Evolutionary conservation across 371 early-diverging fungal species (phyloP), one percentile per base, ranked within the genome.

Genomic region (Circinella minor): DNA sequence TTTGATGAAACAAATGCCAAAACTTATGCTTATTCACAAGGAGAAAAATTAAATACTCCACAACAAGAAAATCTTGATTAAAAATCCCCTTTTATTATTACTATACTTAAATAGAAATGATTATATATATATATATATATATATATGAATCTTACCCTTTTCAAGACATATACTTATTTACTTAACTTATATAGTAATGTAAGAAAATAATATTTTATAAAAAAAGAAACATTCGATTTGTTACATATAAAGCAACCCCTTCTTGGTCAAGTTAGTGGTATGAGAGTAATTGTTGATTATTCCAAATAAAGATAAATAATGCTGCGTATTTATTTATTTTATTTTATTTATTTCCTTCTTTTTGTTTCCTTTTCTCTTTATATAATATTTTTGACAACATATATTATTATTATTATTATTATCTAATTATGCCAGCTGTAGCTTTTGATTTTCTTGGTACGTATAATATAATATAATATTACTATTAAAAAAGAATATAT

Each of bases 391-490:
- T 51, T 4, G 9, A 4, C 9, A 55, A 27, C 17, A 27, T 48
- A 7, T 65, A 27, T n/a, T 27, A 14, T 36, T n/a, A n/a, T n/a
- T n/a, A n/a, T n/a, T n/a, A n/a, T n/a, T n/a, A n/a, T 13, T 8
- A 36, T 17, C 37, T 51, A 20, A 82, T 27, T 27, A 27, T 82
- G 82, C 80, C 82, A 4, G 72, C 75, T 55, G 77, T 76, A 39
- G 82, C 82, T 17, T 82, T 82, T 73, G 80, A 82, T 55, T 70
- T 82, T 54, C 65, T 76, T 49, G 80, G 81, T 81, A 71, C 15
- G n/a, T 27, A 60, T 46, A 27, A 0, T 27, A n/a, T n/a, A n/a
- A n/a, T 27, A 27, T 27, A 27, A 2, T 1, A 27, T 2, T 27
- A 27, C 27, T 27, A 27, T 27, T 0, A 27, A 27, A 27, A 27